Conservation (phyloP, 371 early-diverging fungal species). For the Phascolomyces articulosus region DNA sequence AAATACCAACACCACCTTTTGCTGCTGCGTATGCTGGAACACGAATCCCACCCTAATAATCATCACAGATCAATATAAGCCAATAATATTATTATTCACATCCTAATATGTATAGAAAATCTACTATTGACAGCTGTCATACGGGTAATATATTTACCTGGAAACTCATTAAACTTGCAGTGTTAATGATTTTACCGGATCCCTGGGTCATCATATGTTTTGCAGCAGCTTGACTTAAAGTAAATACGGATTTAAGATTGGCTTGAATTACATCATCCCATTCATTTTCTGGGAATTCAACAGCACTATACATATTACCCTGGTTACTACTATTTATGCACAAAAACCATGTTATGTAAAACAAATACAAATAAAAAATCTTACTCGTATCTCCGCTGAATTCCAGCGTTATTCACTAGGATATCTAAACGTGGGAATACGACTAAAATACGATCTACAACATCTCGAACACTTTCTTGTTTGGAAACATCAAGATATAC, state of each 20-base stretch:
- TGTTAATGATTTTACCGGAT: slow-evolving; percentile 35
- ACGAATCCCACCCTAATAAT: slow-evolving; percentile 27
- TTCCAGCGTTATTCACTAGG: slow-evolving; percentile 41
- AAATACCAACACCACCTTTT: slow-evolving; percentile 60
- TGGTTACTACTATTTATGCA: no score
- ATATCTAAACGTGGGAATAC: slow-evolving; percentile 31
- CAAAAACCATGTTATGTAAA: not conserved
- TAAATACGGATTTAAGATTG: slow-evolving; percentile 36
- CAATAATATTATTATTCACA: not conserved
- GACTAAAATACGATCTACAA: slow-evolving; percentile 21
- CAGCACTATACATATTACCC: slow-evolving; percentile 24
- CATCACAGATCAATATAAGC: no score
- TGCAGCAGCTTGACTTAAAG: slow-evolving; percentile 32
- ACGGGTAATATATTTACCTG: slow-evolving; percentile 15
- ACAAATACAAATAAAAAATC: no score
- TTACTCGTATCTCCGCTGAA: slow-evolving; percentile 26
- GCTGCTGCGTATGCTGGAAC: slow-evolving; percentile 57
- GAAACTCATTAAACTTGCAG: slow-evolving; percentile 34
- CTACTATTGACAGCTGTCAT: no score
- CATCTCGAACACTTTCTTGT: slow-evolving; percentile 19
- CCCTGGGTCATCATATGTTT: slow-evolving; percentile 23
- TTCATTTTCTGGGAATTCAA: slow-evolving; percentile 35
- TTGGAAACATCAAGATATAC: slow-evolving; percentile 23
- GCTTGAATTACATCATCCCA: slow-evolving; percentile 36
- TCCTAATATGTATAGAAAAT: no score